phyloP scores from a whole-genome alignment of 306 rosid species.

The Lathyrus oleraceus region DNA sequence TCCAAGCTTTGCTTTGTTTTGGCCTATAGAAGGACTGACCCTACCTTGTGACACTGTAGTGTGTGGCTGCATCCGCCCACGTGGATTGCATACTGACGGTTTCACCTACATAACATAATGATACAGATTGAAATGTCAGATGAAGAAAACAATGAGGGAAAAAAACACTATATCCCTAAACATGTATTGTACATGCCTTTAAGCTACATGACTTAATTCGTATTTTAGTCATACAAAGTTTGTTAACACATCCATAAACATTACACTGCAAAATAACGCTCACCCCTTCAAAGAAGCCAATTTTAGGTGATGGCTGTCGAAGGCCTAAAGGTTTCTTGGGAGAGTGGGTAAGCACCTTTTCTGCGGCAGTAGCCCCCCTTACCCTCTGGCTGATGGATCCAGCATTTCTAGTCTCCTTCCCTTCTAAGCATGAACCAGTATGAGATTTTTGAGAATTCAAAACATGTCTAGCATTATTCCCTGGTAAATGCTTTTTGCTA shows the following conservation, averaged over 20 bases:
- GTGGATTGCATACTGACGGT: constrained; percentile 54
- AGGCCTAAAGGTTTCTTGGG: constrained; percentile 68
- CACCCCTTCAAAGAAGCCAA: constrained; percentile 96
- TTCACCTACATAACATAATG: constrained; percentile 55
- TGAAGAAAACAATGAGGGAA: constrained; percentile 1
- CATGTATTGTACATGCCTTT: constrained; percentile 12
- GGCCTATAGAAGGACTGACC: constrained; percentile 45
- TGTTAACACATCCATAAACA: constrained; percentile 2
- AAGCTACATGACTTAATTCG: constrained; percentile 21
- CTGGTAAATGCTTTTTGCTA: constrained; percentile 46
- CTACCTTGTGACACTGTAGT: constrained; percentile 44
- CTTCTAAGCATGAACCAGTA: constrained; percentile 37
- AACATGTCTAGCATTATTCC: constrained; percentile 43
- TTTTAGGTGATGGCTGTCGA: constrained; percentile 81
- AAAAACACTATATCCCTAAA: constrained; percentile 12
- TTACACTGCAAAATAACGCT: constrained; percentile 35
- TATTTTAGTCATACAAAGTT: background rate
- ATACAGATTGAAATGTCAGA: constrained; percentile 6
- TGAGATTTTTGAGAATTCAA: constrained; percentile 39
- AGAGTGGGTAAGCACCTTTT: constrained; percentile 46
- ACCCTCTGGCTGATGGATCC: constrained; percentile 41
- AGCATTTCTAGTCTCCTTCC: constrained; percentile 42
- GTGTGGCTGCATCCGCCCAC: constrained; percentile 50
- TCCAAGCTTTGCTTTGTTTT: constrained; percentile 51
- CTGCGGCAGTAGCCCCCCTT: constrained; percentile 42